Conservation (phyloP, 768 basidiomycete species). For the Cystobasidium ongulense region DNA sequence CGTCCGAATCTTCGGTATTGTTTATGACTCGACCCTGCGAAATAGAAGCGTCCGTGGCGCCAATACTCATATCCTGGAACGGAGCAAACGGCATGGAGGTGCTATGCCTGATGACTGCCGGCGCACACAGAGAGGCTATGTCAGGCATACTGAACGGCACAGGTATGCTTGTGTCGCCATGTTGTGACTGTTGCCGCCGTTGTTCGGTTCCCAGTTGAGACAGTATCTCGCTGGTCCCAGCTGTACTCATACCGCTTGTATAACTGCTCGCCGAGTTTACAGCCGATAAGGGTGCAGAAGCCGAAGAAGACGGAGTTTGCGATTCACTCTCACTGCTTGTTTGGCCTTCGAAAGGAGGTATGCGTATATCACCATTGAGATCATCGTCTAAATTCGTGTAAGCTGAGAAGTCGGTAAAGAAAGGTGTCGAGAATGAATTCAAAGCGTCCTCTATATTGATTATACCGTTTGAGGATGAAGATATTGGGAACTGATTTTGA, state of each 20-base stretch:
- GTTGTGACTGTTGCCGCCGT: not conserved
- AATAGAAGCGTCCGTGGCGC: not conserved
- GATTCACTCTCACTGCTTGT: not conserved
- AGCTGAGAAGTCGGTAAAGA: not conserved
- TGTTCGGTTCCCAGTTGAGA: not conserved
- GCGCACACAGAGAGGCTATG: not conserved
- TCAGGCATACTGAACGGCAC: not conserved
- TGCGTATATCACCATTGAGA: not conserved
- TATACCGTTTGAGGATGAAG: not conserved
- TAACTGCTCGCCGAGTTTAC: not conserved
- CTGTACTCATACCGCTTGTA: not conserved
- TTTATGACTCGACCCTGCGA: not conserved
- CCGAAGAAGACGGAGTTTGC: not conserved
- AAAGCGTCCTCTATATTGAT: not conserved
- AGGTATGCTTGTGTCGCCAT: not conserved
- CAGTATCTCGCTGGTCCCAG: not conserved
- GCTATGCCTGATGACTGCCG: not conserved
- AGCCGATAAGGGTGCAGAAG: not conserved
- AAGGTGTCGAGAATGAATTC: not conserved
- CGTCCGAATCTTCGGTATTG: not conserved
- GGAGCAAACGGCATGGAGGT: not conserved
- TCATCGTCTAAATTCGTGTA: not conserved
- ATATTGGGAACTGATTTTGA: not conserved
- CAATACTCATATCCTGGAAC: not conserved
- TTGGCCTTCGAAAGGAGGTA: not conserved